Evolutionary conservation across 1,139 yeast species (phyloP).

Genomic region (Blastobotrys persicus): DNA sequence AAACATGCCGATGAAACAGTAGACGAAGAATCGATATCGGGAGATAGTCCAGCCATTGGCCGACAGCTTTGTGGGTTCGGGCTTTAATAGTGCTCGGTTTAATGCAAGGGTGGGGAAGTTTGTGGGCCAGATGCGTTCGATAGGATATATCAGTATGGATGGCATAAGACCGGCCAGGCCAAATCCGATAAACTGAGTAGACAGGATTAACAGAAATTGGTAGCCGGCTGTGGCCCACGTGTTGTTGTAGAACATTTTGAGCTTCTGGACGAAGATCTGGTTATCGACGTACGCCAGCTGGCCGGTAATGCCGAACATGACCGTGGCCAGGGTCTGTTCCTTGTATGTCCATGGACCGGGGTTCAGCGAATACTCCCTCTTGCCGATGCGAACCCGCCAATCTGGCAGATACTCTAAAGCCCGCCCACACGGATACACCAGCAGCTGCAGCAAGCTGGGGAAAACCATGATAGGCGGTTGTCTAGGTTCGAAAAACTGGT

Average conservation of each 20-base stretch:
- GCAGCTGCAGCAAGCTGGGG: slow-evolving; percentile 53
- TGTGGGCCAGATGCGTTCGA: slow-evolving; percentile 57
- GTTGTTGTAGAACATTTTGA: slow-evolving; percentile 41
- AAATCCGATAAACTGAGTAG: slow-evolving; percentile 60
- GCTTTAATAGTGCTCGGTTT: slow-evolving; percentile 51
- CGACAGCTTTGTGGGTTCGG: slow-evolving; percentile 30
- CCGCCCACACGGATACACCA: slow-evolving; percentile 57
- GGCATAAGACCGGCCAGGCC: slow-evolving; percentile 64
- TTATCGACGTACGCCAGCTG: slow-evolving; percentile 48
- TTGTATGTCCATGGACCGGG: slow-evolving; percentile 68
- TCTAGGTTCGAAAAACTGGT: slow-evolving; percentile 58
- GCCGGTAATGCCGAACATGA: slow-evolving; percentile 45
- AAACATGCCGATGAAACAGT: slow-evolving; percentile 43
- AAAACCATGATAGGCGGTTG: slow-evolving; percentile 49
- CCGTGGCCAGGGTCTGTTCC: slow-evolving; percentile 65
- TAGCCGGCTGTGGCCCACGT: slow-evolving; percentile 51
- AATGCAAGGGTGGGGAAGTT: slow-evolving; percentile 54
- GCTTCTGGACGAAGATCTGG: slow-evolving; percentile 45
- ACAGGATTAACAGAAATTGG: slow-evolving; percentile 48
- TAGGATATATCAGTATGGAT: slow-evolving; percentile 56
- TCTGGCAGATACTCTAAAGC: slow-evolving; percentile 44
- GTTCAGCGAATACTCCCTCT: slow-evolving; percentile 45
- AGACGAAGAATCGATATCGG: slow-evolving; percentile 48
- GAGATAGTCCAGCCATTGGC: slow-evolving; percentile 52
- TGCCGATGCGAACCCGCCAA: slow-evolving; percentile 45